Evolutionary conservation across 257 asterid genomes (phyloP).

Genomic region (Osmanthus fragrans): DNA sequence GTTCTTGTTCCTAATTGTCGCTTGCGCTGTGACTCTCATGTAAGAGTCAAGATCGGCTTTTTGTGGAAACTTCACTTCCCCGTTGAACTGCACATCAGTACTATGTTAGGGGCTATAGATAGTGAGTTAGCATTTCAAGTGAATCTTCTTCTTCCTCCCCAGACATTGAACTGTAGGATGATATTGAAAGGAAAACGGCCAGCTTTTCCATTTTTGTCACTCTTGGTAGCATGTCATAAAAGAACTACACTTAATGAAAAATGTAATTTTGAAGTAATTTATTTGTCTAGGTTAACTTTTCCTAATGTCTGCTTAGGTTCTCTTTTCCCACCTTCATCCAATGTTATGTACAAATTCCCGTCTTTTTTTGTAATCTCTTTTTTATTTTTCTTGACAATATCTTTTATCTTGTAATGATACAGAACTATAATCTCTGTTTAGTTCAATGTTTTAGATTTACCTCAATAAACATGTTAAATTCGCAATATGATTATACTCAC

Average conservation of each 20-base stretch:
- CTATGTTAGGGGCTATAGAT: not conserved
- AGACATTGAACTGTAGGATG: not conserved
- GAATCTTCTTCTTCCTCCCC: not conserved
- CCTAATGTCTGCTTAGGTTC: not conserved
- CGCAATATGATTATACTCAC: not conserved
- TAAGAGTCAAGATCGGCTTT: not conserved
- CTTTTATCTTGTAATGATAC: too few species aligned
- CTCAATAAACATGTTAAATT: not conserved
- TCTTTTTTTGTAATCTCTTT: too few species aligned
- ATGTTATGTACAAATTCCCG: too few species aligned
- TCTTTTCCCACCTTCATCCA: too few species aligned
- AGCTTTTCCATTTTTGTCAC: not conserved
- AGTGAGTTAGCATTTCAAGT: not conserved
- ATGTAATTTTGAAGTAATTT: not conserved
- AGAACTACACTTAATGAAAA: not conserved
- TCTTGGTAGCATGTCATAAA: not conserved
- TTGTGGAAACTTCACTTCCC: not conserved
- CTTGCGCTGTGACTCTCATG: not conserved
- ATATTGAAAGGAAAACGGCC: not conserved
- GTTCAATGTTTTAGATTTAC: too few species aligned
- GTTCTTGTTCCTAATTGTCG: not conserved
- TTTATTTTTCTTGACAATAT: too few species aligned
- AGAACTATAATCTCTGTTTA: too few species aligned
- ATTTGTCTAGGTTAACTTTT: not conserved
- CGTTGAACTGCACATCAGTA: not conserved